Percentiles rank a stretch among this genome's conserved stretches.
Evolutionary conservation across 1,284 basidiomycete species (phyloP).

Genomic region (Ustilago sp.): DNA sequence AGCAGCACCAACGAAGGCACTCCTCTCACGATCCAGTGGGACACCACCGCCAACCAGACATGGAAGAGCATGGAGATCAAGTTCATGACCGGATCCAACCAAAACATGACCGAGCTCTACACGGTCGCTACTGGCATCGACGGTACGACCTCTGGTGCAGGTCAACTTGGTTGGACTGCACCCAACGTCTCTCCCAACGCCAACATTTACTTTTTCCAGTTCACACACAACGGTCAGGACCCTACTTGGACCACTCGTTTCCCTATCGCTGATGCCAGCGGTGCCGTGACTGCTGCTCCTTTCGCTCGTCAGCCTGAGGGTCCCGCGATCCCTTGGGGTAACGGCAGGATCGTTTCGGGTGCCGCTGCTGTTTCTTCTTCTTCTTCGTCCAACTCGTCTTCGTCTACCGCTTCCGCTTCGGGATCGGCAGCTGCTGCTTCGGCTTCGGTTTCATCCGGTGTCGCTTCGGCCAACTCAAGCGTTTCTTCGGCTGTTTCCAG

Average conservation of each 20-base stretch:
- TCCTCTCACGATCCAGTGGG: slow-evolving; percentile 49
- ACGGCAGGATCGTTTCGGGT: slow-evolving; percentile 74
- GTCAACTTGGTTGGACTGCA: slow-evolving; percentile 76
- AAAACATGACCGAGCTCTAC: slow-evolving; percentile 77
- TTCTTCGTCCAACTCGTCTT: slow-evolving; percentile 16
- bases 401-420: slow-evolving; percentile 19
- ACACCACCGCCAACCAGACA: slow-evolving; percentile 27
- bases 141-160: slow-evolving; percentile 73
- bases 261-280: slow-evolving; percentile 76
- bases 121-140: slow-evolving; percentile 76
- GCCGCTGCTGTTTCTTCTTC: slow-evolving; percentile 13
- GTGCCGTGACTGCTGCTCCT: slow-evolving; percentile 73
- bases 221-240: slow-evolving; percentile 62
- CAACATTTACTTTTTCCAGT: slow-evolving; percentile 66
- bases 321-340: slow-evolving; percentile 77
- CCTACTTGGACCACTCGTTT: slow-evolving; percentile 84
- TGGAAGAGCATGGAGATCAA: slow-evolving; percentile 71
- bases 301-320: slow-evolving; percentile 74
- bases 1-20: slow-evolving; percentile 26
- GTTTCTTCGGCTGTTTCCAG: background rate
- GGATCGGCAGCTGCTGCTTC: slow-evolving; percentile 16
- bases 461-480: slow-evolving; percentile 11
- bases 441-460: slow-evolving; percentile 15
- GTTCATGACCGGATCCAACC: slow-evolving; percentile 82
- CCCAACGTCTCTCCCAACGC: slow-evolving; percentile 77